phyloP scores from a whole-genome alignment of 208 protist species.

The Wallacemonas sp. region DNA sequence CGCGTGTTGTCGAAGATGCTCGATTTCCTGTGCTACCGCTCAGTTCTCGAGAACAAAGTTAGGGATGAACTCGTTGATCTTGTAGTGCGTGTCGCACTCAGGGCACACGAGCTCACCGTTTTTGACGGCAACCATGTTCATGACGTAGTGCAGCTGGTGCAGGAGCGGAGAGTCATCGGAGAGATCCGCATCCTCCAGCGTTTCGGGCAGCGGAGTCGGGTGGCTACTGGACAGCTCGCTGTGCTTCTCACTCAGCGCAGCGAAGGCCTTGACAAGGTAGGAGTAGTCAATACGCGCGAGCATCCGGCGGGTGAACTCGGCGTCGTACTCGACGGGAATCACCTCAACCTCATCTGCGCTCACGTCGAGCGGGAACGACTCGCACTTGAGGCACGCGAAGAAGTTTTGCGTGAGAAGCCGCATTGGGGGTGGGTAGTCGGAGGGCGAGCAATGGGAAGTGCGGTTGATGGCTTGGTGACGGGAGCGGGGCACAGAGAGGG shows the following conservation, averaged over 20 bases:
- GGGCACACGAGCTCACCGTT: conserved; percentile 69
- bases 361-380: conserved; percentile 65
- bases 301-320: conserved; percentile 82
- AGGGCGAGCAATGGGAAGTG: too few relatives aligned
- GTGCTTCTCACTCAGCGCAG: conserved; percentile 33
- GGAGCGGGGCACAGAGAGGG: background rate
- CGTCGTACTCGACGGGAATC: conserved; percentile 65
- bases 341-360: conserved; percentile 41
- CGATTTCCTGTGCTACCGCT: background rate
- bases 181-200: conserved; percentile 53
- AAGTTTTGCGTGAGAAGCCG: conserved; percentile 89
- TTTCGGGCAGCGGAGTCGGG: conserved; percentile 34
- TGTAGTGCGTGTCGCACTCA: conserved; percentile 59
- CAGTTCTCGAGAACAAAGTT: conserved; percentile 73
- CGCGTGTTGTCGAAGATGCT: background rate
- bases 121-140: conserved; percentile 70
- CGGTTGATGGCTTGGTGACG: too few relatives aligned
- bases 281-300: conserved; percentile 79
- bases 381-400: conserved; percentile 80
- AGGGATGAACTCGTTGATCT: conserved; percentile 81
- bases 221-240: conserved; percentile 10
- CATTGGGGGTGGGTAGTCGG: too few relatives aligned
- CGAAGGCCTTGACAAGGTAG: conserved; percentile 57
- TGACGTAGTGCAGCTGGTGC: conserved; percentile 51
- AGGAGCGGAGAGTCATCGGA: conserved; percentile 57